Evolutionary conservation across 306 rosid species (phyloP).

Genomic region (Macrotyloma uniflorum): DNA sequence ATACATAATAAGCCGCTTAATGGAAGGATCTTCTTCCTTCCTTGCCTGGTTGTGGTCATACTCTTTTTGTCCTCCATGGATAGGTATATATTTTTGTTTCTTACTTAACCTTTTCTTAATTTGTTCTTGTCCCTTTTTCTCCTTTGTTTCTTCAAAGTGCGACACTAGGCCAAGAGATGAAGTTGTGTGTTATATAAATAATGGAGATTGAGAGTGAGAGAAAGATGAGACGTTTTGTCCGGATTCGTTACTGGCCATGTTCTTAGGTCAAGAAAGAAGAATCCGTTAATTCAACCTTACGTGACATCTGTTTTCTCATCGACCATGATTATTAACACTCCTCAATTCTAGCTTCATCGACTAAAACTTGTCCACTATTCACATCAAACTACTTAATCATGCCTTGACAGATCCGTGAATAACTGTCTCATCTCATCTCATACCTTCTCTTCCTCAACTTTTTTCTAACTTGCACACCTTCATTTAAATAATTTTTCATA

Average conservation of each 20-base stretch:
- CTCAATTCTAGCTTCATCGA: slow-evolving; percentile 29
- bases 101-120: background rate
- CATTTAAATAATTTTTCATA: no score
- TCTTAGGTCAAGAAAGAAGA: background rate
- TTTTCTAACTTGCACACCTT: background rate
- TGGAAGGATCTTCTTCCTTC: slow-evolving; percentile 29
- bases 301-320: slow-evolving; percentile 34
- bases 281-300: background rate
- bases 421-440: background rate
- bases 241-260: slow-evolving; percentile 18
- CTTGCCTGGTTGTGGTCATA: slow-evolving; percentile 27
- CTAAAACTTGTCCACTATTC: slow-evolving; percentile 20
- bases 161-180: slow-evolving; percentile 7
- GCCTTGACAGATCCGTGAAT: slow-evolving; percentile 28
- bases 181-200: background rate
- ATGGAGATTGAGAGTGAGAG: background rate
- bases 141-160: background rate
- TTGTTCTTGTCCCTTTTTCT: background rate
- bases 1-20: slow-evolving; percentile 10
- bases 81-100: background rate
- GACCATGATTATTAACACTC: slow-evolving; percentile 9
- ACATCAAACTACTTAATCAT: background rate
- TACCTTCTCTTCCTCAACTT: background rate
- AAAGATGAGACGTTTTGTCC: slow-evolving; percentile 26
- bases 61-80: slow-evolving; percentile 21